These are phyloP conservation scores for Beta macrorhiza DNA, from an alignment of 179 eudicot genomes.

Conservation along the genomic window DNA sequence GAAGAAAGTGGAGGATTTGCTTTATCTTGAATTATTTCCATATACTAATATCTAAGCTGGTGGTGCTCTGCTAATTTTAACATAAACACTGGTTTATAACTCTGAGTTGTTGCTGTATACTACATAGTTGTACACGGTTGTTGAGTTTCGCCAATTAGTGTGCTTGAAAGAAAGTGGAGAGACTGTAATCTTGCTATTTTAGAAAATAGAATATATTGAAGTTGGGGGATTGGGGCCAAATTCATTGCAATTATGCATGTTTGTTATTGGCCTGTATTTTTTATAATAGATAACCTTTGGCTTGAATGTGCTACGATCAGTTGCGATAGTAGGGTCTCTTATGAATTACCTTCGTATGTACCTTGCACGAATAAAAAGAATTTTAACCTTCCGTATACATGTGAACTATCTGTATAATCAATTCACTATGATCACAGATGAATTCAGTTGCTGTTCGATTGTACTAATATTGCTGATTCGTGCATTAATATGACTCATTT, in stretches of 20 bases:
- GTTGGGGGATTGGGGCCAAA: neutral
- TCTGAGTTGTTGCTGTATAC: neutral
- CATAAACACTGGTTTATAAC: neutral
- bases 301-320: neutral
- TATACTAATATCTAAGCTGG: neutral
- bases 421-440: neutral
- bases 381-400: neutral
- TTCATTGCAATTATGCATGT: neutral
- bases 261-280: neutral
- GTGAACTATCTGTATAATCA: too few species aligned
- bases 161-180: neutral
- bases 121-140: neutral
- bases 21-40: too few species aligned
- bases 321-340: neutral
- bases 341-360: neutral
- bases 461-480: neutral
- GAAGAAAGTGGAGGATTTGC: neutral
- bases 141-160: neutral
- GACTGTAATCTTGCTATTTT: neutral
- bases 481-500: slow-evolving; percentile 14
- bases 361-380: neutral
- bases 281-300: neutral
- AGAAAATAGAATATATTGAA: neutral
- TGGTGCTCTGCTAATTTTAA: neutral
- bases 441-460: slow-evolving; percentile 1